phyloP scores from a whole-genome alignment of 345 rosid genomes.

The Euphorbia peplus region DNA sequence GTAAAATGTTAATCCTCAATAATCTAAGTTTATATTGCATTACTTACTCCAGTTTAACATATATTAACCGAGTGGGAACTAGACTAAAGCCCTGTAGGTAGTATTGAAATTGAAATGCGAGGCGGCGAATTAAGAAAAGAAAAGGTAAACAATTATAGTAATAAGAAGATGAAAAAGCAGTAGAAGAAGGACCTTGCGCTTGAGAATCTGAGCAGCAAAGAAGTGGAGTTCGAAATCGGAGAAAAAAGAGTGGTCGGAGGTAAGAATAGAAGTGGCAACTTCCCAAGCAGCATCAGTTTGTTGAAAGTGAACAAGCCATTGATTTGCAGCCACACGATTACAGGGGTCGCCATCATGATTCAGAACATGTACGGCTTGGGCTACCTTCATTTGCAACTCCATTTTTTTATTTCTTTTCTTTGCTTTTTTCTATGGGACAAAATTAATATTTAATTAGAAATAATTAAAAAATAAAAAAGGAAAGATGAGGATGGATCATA shows the following conservation, averaged over 20 bases:
- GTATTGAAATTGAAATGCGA: neutral
- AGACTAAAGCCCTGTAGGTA: neutral
- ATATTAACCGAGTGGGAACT: too few species aligned
- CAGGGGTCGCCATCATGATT: conserved; percentile 88
- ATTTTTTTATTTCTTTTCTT: conserved; percentile 11
- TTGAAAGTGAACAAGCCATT: conserved; percentile 94
- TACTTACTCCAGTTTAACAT: too few species aligned
- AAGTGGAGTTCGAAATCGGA: conserved; percentile 75
- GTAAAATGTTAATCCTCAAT: too few species aligned
- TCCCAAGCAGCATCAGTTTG: conserved; percentile 91
- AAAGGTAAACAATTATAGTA: neutral
- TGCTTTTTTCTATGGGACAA: neutral
- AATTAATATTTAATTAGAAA: neutral
- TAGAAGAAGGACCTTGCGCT: conserved; percentile 62
- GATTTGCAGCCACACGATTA: conserved; percentile 93
- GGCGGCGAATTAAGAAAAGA: neutral
- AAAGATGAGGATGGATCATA: neutral
- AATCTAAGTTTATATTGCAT: too few species aligned
- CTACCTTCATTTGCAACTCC: conserved; percentile 86
- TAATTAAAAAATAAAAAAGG: neutral
- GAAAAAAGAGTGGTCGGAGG: conserved; percentile 51
- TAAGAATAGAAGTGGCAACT: conserved; percentile 83
- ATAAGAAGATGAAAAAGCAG: neutral
- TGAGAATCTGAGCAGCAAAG: conserved; percentile 95
- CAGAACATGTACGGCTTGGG: conserved; percentile 82